Conservation (phyloP, 305 asterid species). For the Fraxinus nigra region DNA sequence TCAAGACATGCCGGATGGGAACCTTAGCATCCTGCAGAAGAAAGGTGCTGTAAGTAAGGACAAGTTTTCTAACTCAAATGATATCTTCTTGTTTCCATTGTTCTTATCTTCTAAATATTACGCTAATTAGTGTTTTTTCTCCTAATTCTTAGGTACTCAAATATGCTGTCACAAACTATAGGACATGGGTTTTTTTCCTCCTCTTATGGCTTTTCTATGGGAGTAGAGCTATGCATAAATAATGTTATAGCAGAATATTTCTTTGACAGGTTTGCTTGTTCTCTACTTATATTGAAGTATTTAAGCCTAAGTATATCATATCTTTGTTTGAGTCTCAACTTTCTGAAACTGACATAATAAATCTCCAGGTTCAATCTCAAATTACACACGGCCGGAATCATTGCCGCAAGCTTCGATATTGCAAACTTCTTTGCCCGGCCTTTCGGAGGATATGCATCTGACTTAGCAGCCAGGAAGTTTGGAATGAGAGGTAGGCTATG, state of each 20-base stretch:
- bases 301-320: too few relatives aligned
- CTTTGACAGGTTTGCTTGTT: constrained; percentile 22
- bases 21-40: constrained; percentile 29
- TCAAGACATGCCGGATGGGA: constrained; percentile 51
- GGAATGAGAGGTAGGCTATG: constrained; percentile 47
- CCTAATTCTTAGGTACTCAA: constrained; percentile 26
- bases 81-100: background rate
- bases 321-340: too few relatives aligned
- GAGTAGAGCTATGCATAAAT: constrained; percentile 35
- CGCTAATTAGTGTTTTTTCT: background rate
- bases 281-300: background rate
- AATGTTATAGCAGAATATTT: constrained; percentile 37
- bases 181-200: constrained; percentile 46
- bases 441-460: constrained; percentile 34
- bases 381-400: constrained; percentile 37
- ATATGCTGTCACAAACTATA: constrained; percentile 40
- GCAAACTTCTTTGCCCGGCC: constrained; percentile 35
- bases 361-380: constrained; percentile 29
- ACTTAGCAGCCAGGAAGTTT: constrained; percentile 23
- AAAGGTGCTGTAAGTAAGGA: constrained; percentile 32
- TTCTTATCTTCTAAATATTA: background rate
- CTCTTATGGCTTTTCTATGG: constrained; percentile 44
- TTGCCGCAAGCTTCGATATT: constrained; percentile 40
- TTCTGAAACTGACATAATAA: background rate
- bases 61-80: constrained; percentile 24